Evolutionary conservation across 371 early-diverging fungal genomes (phyloP).

Genomic region (Polyrhizophydium stewartii): DNA sequence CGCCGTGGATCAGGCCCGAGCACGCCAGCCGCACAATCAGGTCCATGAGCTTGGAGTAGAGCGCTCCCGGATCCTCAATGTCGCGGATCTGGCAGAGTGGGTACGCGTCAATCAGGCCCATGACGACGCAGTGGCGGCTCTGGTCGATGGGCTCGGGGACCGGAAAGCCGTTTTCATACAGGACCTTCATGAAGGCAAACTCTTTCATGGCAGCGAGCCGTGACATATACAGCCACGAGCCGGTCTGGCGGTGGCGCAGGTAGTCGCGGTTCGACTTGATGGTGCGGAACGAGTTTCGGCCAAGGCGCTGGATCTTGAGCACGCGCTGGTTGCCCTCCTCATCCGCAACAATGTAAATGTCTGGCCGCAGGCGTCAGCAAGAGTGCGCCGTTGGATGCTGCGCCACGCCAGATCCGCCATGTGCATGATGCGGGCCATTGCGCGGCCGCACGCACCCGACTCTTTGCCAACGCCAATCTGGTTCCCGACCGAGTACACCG

Average conservation of each 20-base stretch:
- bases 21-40: constrained; percentile 93
- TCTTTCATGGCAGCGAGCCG: constrained; percentile 95
- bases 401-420: too few species aligned
- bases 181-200: constrained; percentile 94
- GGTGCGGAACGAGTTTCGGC: constrained; percentile 96
- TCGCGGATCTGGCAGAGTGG: constrained; percentile 90
- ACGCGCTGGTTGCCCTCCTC: constrained; percentile 83
- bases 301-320: constrained; percentile 91
- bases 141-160: constrained; percentile 93
- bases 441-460: constrained; percentile 64
- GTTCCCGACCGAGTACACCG: constrained; percentile 93
- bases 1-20: constrained; percentile 98
- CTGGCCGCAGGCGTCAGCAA: too few species aligned
- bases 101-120: constrained; percentile 92
- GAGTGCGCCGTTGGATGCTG: too few species aligned
- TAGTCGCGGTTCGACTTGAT: constrained; percentile 98
- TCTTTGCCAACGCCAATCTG: constrained; percentile 99
- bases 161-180: constrained; percentile 90
- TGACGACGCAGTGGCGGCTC: constrained; percentile 97
- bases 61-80: constrained; percentile 81
- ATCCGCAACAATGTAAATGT: constrained; percentile 94
- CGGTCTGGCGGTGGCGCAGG: constrained; percentile 81
- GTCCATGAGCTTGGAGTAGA: constrained; percentile 92
- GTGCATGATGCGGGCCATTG: too few species aligned
- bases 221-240: constrained; percentile 98